Evolutionary conservation across 306 rosid genomes (phyloP).

Genomic region (Prunus dulcis): DNA sequence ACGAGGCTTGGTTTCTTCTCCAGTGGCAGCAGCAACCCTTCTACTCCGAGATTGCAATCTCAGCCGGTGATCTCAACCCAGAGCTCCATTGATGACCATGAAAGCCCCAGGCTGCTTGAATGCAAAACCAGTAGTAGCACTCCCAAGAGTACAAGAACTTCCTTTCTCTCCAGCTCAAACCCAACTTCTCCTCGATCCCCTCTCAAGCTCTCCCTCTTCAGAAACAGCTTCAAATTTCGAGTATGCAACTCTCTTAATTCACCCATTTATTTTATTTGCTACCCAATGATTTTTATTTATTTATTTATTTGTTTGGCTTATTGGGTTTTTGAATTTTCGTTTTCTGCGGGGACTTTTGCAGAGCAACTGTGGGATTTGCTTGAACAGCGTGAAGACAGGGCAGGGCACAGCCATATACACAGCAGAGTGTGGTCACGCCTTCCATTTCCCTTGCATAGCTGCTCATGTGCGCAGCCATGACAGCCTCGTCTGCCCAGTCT

Average conservation of each 20-base stretch:
- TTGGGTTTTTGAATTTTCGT: not conserved
- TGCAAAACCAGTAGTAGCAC: not conserved
- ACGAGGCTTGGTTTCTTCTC: constrained; percentile 65
- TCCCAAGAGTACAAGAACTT: not conserved
- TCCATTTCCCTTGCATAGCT: constrained; percentile 91
- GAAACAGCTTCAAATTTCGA: constrained; percentile 91
- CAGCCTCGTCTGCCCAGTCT: constrained; percentile 78
- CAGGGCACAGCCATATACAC: constrained; percentile 98
- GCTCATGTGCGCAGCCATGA: constrained; percentile 62
- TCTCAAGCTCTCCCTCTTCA: constrained; percentile 81
- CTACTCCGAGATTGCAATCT: constrained; percentile 50
- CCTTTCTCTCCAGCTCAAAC: constrained; percentile 38
- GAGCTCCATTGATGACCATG: not conserved
- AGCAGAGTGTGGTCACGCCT: constrained; percentile 88
- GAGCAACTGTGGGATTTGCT: constrained; percentile 95
- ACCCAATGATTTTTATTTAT: not conserved
- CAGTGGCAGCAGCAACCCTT: constrained; percentile 56
- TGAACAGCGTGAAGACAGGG: constrained; percentile 86
- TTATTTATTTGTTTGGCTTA: not conserved
- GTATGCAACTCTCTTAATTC: constrained; percentile 22
- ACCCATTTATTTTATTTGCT: not conserved
- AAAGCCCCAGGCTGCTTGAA: not conserved
- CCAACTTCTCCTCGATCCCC: constrained; percentile 92
- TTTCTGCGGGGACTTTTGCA: constrained; percentile 21
- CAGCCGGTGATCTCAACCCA: constrained; percentile 6